Percentiles rank a stretch among this genome's conserved stretches.
Evolutionary conservation across 352 stramenopile genomes (phyloP).

Genomic region (Vaucheria bursata): DNA sequence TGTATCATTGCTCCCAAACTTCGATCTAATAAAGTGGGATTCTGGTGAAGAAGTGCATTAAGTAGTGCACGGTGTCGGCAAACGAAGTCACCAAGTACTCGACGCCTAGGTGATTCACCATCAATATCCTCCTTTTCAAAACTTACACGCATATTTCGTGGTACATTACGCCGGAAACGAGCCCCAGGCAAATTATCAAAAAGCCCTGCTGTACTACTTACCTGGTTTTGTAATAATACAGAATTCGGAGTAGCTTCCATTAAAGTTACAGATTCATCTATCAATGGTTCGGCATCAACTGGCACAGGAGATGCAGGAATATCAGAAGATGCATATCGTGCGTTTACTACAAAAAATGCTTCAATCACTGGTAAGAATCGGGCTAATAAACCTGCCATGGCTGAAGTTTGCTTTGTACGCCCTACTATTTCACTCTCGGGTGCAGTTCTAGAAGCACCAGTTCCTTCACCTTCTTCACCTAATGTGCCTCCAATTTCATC

Average conservation of each 20-base stretch:
- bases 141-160: constrained; percentile 32
- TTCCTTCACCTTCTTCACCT: not conserved
- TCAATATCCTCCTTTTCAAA: constrained; percentile 5
- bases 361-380: constrained; percentile 91
- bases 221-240: not conserved
- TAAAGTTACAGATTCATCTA: not conserved
- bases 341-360: constrained; percentile 96
- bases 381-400: constrained; percentile 83
- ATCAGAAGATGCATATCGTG: constrained; percentile 55
- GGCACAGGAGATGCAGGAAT: not conserved
- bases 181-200: constrained; percentile 8
- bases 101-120: not conserved
- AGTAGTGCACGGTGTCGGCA: constrained; percentile 73
- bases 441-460: not conserved
- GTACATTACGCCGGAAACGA: constrained; percentile 42
- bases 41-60: constrained; percentile 92
- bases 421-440: not conserved
- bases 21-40: constrained; percentile 87
- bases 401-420: constrained; percentile 55
- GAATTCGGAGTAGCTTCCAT: not conserved
- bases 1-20: constrained; percentile 89
- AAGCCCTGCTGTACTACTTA: not conserved
- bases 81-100: constrained; percentile 32
- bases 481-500: not conserved
- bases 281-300: not conserved